Conservation (phyloP, 257 asterid genomes). For the Anisodus tanguticus region DNA sequence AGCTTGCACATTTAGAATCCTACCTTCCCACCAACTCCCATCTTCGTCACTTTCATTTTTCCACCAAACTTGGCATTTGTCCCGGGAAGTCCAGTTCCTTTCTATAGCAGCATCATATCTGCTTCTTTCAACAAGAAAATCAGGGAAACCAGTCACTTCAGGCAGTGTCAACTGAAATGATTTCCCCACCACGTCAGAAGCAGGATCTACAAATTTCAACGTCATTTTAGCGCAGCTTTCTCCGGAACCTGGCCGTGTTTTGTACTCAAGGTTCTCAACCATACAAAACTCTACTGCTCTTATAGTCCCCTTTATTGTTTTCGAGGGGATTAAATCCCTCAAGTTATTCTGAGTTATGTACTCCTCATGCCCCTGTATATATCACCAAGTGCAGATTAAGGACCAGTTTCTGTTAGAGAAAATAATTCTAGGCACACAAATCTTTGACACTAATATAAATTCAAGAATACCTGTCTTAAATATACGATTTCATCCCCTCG, state of each 20-base stretch:
- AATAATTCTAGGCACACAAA: conserved; percentile 22
- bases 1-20: conserved; percentile 66
- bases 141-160: conserved; percentile 85
- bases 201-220: conserved; percentile 70
- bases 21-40: conserved; percentile 97
- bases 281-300: conserved; percentile 83
- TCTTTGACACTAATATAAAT: not conserved
- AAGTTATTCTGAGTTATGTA: conserved; percentile 49
- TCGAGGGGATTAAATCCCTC: conserved; percentile 58
- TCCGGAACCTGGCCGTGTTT: conserved; percentile 87
- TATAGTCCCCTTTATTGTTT: conserved; percentile 52
- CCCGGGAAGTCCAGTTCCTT: conserved; percentile 84
- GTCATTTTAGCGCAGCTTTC: conserved; percentile 94
- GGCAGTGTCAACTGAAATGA: conserved; percentile 80
- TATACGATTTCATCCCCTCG: conserved; percentile 82
- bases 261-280: conserved; percentile 72
- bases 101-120: conserved; percentile 76
- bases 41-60: conserved; percentile 78
- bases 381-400: conserved; percentile 29
- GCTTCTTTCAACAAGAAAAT: conserved; percentile 89
- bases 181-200: conserved; percentile 66
- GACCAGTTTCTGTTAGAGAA: conserved; percentile 20
- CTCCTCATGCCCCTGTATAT: conserved; percentile 88
- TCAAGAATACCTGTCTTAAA: conserved; percentile 72
- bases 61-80: conserved; percentile 97